Percentiles rank a stretch among this genome's conserved stretches.
Evolutionary conservation across 2,329 filamentous ascomycete genomes (phyloP).

Genomic region (Colletotrichum eremochloae): DNA sequence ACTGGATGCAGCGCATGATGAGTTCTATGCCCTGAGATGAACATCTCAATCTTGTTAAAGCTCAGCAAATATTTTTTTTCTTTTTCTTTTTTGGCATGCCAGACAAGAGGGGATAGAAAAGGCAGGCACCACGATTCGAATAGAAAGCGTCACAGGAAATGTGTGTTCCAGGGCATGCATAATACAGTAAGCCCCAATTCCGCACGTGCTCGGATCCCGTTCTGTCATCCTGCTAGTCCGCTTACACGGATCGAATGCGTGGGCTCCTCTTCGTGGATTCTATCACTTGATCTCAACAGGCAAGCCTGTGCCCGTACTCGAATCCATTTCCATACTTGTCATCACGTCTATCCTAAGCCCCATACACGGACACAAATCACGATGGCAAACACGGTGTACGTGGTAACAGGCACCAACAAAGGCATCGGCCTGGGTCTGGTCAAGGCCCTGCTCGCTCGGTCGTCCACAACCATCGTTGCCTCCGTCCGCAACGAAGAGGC

Average conservation of each 20-base stretch:
- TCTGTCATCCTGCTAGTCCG: constrained; percentile 7
- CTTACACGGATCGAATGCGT: constrained; percentile 17
- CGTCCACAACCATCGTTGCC: too few species aligned
- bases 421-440: too few species aligned
- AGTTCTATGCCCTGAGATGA: constrained; percentile 25
- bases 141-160: not conserved
- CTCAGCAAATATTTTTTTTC: too few species aligned
- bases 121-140: not conserved
- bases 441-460: too few species aligned
- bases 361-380: too few species aligned
- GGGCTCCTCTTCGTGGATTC: not conserved
- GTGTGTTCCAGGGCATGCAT: not conserved
- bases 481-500: too few species aligned
- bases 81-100: too few species aligned
- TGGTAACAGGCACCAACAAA: constrained; percentile 53
- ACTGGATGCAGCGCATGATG: constrained; percentile 29
- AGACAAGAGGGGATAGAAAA: too few species aligned
- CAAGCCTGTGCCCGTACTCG: not conserved
- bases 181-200: constrained; percentile 8
- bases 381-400: constrained; percentile 49
- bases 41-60: not conserved
- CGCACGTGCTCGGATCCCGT: constrained; percentile 15
- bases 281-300: not conserved
- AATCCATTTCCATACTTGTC: too few species aligned
- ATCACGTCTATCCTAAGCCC: not conserved